These are phyloP conservation scores for Acorus calamus DNA, from an alignment of 106 monocot species.

Conservation along the genomic window DNA sequence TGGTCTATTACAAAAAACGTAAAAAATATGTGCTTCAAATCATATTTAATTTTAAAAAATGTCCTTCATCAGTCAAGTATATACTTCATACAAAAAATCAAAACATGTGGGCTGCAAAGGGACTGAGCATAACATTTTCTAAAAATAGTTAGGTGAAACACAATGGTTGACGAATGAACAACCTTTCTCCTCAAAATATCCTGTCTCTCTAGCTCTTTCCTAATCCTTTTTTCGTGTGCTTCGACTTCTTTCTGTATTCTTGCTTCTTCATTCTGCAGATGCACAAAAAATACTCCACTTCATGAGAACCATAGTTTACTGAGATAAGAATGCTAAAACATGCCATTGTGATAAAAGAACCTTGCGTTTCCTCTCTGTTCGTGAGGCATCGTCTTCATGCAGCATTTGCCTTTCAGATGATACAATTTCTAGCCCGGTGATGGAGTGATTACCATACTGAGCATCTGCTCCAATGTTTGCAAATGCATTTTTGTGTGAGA, in stretches of 20 bases:
- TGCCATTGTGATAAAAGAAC: slow-evolving; percentile 10
- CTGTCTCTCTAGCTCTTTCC: slow-evolving; percentile 93
- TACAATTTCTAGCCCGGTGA: slow-evolving; percentile 38
- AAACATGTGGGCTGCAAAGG: no score
- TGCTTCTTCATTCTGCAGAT: slow-evolving; percentile 62
- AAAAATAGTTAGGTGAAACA: no score
- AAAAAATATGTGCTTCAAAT: no score
- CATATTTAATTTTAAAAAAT: no score
- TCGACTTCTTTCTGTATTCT: slow-evolving; percentile 97
- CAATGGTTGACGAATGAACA: slow-evolving; percentile 2
- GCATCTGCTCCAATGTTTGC: slow-evolving; percentile 30
- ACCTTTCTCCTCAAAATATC: slow-evolving; percentile 94
- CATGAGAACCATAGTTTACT: not conserved
- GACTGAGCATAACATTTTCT: no score
- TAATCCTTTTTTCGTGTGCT: slow-evolving; percentile 87
- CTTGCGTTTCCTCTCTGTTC: slow-evolving; percentile 74
- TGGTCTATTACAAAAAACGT: no score
- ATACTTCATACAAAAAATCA: no score
- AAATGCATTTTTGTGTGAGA: slow-evolving; percentile 24
- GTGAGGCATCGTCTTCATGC: slow-evolving; percentile 55
- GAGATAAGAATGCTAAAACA: not conserved
- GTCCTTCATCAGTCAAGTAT: no score
- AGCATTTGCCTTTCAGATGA: slow-evolving; percentile 48
- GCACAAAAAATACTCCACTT: not conserved
- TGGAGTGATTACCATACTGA: slow-evolving; percentile 30